These are phyloP conservation scores for Anisodus tanguticus DNA, from an alignment of 257 asterid species.

Conservation along the genomic window DNA sequence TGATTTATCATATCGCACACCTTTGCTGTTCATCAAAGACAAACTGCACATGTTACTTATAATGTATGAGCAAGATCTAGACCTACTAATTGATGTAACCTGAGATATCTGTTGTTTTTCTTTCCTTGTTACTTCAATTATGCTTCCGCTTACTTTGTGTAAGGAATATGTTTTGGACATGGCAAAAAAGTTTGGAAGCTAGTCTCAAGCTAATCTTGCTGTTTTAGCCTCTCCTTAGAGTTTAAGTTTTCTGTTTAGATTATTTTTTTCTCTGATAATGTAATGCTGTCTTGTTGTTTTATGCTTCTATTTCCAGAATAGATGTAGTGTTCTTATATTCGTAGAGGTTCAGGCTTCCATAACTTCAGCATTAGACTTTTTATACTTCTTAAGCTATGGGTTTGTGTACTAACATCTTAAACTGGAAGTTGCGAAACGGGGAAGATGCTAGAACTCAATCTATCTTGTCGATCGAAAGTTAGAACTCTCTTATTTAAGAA, in stretches of 20 bases:
- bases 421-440: background rate
- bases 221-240: conserved; percentile 3
- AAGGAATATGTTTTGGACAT: conserved; percentile 1
- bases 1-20: background rate
- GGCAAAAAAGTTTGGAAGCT: background rate
- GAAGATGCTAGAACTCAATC: conserved; percentile 1
- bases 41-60: background rate
- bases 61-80: conserved; percentile 3
- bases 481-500: background rate
- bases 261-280: conserved; percentile 6
- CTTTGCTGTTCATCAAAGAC: background rate
- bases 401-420: background rate
- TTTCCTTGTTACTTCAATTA: background rate
- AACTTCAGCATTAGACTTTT: background rate
- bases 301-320: conserved; percentile 8
- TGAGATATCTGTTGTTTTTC: conserved; percentile 8
- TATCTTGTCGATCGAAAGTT: conserved; percentile 6
- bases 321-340: background rate
- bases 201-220: conserved; percentile 22
- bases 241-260: background rate
- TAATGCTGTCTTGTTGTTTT: conserved; percentile 19
- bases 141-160: background rate
- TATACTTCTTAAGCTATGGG: background rate
- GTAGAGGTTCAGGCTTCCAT: background rate
- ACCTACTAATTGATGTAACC: background rate